Conservation (phyloP, 495 filamentous ascomycete genomes). For the Immersiella caudata region DNA sequence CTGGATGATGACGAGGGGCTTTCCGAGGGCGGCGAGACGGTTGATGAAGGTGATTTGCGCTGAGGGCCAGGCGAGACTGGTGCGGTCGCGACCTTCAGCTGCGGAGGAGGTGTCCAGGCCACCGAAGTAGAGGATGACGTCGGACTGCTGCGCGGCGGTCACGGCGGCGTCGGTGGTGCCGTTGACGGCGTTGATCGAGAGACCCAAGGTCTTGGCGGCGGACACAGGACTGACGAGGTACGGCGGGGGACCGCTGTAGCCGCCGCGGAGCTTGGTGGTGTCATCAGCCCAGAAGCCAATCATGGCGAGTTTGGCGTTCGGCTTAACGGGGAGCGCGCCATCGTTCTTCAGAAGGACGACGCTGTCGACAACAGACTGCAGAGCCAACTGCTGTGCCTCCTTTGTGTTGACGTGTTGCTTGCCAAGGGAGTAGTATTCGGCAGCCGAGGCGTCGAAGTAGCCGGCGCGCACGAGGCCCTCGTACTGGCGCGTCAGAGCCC, state of each 20-base stretch:
- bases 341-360: conserved; percentile 42
- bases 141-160: conserved; percentile 41
- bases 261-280: conserved; percentile 40
- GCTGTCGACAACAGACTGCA: conserved; percentile 36
- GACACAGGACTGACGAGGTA: conserved; percentile 36
- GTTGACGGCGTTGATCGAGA: conserved; percentile 18
- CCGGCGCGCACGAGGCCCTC: conserved; percentile 51
- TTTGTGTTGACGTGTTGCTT: conserved; percentile 23
- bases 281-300: conserved; percentile 45
- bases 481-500: conserved; percentile 26
- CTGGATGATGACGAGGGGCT: conserved; percentile 49
- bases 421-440: conserved; percentile 19
- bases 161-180: conserved; percentile 39
- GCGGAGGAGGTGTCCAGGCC: conserved; percentile 47
- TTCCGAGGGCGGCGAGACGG: conserved; percentile 39
- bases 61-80: conserved; percentile 47
- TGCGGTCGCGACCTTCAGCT: conserved; percentile 46
- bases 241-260: conserved; percentile 43
- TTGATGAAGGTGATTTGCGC: conserved; percentile 47
- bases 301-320: conserved; percentile 35
- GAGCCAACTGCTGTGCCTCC: conserved; percentile 32
- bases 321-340: conserved; percentile 31
- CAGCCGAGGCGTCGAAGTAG: conserved; percentile 24
- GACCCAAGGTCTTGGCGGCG: conserved; percentile 39
- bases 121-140: conserved; percentile 50